Base-by-base conservation (phyloP, 176 grass and related monocot genomes). In the Bothriochloa decipiens region DNA sequence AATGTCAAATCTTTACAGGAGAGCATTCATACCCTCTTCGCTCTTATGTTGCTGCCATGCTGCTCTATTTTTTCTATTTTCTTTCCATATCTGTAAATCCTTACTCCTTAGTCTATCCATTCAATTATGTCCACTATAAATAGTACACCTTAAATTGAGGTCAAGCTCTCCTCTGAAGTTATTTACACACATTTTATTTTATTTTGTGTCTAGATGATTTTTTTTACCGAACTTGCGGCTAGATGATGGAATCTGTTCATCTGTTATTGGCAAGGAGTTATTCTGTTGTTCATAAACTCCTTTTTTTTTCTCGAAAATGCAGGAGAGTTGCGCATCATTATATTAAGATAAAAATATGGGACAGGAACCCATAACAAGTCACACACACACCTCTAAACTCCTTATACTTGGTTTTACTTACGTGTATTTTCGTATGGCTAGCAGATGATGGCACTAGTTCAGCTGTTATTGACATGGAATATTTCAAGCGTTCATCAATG, bases 391-490 rank as follows among this genome's bases (percentile, higher is more conserved):
- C 49, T 52, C 49, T 52, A 16, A 52, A 63, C 69, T 58, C 18
- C 32, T 60, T 52, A 70, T 77, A 39, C 28, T 60, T 53, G 36
- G 42, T 64, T 53, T 62, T 71, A 7, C 85, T 88, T 45, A 74
- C 14, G 55, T 85, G 26, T 45, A 65, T 81, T 75, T 84, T 14
- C 16, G 35, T 80, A 23, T 94, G 78, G 70, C 73, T 72, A 78
- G 81, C 81, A 87, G 85, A 91, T 86, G 79, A 91, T 80, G 78
- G 72, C 42, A 18, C 32, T 58, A 63, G 65, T 81, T 77, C 92
- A 68, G 71, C 87, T 87, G 74, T 91, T 76, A 70, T 91, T 50
- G 65, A 81, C 75, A 87, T 87, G 84, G 89, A 91, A 22, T 85
- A 91, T 70, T 94, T 84, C 64, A 80, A 87, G 75, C 68, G 9